Conservation (phyloP, 164 flowering plant genomes). For the Sedum album region DNA sequence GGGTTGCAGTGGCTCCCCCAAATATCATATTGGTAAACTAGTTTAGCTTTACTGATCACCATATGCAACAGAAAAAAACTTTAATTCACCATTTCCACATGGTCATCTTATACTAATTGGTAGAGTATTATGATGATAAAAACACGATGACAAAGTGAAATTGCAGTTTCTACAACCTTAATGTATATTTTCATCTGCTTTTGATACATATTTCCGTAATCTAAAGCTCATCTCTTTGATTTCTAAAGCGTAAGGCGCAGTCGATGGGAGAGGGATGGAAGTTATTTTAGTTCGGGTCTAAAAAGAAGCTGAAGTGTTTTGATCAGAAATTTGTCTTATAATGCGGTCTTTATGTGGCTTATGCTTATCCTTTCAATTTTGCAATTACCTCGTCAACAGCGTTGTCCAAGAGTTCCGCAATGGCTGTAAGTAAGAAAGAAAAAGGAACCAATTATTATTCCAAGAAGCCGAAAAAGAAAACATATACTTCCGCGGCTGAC, state of each 20-base stretch:
- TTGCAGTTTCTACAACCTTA: too few species aligned
- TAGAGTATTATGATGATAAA: too few species aligned
- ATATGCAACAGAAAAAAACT: not conserved
- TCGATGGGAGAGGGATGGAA: too few species aligned
- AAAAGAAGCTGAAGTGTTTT: not conserved
- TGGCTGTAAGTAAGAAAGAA: constrained; percentile 40
- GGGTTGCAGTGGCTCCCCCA: not conserved
- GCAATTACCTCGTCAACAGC: constrained; percentile 76
- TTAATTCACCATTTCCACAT: too few species aligned
- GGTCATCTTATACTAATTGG: too few species aligned
- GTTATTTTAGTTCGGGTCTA: not conserved
- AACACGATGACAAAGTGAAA: too few species aligned
- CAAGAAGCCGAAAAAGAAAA: not conserved
- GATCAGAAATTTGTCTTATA: too few species aligned
- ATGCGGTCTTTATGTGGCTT: not conserved
- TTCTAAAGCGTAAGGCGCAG: too few species aligned
- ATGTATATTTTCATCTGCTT: too few species aligned
- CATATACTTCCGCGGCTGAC: not conserved
- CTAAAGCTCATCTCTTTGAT: too few species aligned
- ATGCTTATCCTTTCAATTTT: not conserved
- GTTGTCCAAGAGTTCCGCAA: constrained; percentile 91
- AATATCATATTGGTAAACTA: not conserved
- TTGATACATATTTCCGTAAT: too few species aligned
- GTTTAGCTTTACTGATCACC: not conserved
- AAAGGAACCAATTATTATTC: not conserved